Evolutionary conservation across 345 rosid genomes (phyloP).

Genomic region (Ceriops tagal): DNA sequence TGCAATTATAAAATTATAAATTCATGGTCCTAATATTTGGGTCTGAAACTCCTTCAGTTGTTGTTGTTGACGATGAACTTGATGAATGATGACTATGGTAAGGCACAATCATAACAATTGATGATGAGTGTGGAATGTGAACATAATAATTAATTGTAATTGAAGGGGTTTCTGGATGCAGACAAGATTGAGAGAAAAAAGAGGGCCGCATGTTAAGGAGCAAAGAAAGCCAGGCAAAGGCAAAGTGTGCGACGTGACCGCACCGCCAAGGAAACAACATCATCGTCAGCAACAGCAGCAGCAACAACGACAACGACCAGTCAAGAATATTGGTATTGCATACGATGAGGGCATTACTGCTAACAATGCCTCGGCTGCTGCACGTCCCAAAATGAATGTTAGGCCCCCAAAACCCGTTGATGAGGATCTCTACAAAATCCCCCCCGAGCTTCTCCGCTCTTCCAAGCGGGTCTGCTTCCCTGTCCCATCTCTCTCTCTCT

Average conservation of each 20-base stretch:
- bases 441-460: conserved; percentile 65
- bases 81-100: neutral
- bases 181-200: conserved; percentile 40
- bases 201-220: conserved; percentile 42
- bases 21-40: too few species aligned
- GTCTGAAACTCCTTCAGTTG: too few species aligned
- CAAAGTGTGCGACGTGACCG: conserved; percentile 59
- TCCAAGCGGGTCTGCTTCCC: conserved; percentile 18
- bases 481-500: neutral
- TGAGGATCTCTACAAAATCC: conserved; percentile 89
- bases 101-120: too few species aligned
- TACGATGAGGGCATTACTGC: neutral
- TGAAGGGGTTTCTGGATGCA: neutral
- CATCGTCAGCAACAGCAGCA: conserved; percentile 20
- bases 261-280: conserved; percentile 35
- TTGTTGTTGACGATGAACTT: neutral
- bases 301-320: neutral
- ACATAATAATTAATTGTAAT: neutral
- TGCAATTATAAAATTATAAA: too few species aligned
- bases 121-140: neutral
- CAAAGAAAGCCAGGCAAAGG: conserved; percentile 49
- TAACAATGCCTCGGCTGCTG: neutral
- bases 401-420: conserved; percentile 63
- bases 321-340: neutral
- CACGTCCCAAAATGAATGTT: conserved; percentile 1